Percentiles rank a stretch among this genome's conserved stretches.
Evolutionary conservation across 1,284 basidiomycete genomes (phyloP).

Genomic region (Microbotryum silenes-acaulis): DNA sequence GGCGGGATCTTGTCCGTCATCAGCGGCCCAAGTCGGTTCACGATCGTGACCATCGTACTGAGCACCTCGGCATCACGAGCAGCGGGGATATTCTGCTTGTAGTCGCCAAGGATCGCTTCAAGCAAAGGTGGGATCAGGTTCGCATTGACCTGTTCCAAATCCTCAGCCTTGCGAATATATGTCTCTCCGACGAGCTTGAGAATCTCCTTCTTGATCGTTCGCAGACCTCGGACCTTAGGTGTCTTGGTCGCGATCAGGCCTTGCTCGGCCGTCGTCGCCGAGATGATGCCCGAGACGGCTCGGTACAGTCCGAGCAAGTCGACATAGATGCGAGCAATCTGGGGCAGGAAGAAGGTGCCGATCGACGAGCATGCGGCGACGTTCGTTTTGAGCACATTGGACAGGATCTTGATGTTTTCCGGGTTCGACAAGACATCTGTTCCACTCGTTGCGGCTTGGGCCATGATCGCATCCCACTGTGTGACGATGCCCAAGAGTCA

Average conservation of each 20-base stretch:
- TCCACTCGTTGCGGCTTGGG: constrained; percentile 76
- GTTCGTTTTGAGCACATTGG: constrained; percentile 97
- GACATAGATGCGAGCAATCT: constrained; percentile 91
- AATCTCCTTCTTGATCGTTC: constrained; percentile 99
- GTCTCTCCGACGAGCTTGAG: constrained; percentile 87
- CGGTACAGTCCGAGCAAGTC: constrained; percentile 99
- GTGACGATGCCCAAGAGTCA: neutral
- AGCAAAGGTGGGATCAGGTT: constrained; percentile 93
- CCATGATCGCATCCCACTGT: constrained; percentile 98
- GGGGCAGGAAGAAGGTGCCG: constrained; percentile 92
- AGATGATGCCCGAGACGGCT: constrained; percentile 96
- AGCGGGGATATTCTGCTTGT: constrained; percentile 85
- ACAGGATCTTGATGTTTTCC: constrained; percentile 95
- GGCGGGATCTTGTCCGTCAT: constrained; percentile 93
- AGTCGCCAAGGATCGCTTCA: constrained; percentile 95
- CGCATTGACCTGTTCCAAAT: constrained; percentile 81
- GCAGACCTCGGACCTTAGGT: constrained; percentile 85
- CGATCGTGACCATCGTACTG: constrained; percentile 98
- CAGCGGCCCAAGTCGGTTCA: constrained; percentile 65
- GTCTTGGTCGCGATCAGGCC: constrained; percentile 93
- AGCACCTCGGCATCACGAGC: constrained; percentile 96
- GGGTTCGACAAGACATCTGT: constrained; percentile 84
- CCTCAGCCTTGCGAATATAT: constrained; percentile 78
- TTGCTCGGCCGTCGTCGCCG: constrained; percentile 79
- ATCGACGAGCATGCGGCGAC: constrained; percentile 96